Evolutionary conservation across 257 asterid genomes (phyloP), one percentile per base, ranked within the genome.

Genomic region (Przewalskia tangutica): DNA sequence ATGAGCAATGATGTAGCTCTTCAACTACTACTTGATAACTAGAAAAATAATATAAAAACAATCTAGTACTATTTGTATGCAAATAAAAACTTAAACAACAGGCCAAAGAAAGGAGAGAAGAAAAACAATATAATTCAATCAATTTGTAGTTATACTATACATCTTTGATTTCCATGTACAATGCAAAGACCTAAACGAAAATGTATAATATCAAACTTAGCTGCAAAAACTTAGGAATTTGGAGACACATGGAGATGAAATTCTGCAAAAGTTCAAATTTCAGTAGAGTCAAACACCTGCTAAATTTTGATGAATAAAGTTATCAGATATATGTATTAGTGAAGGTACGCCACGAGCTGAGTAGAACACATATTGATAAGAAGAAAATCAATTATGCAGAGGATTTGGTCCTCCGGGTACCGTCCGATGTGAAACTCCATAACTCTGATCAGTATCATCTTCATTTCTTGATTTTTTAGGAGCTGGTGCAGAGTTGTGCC

Each of bases 371-470:
- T 27, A 27, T 27, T 1, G 17, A 36, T 27, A 1, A 23, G 32
- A 27, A 27, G 32, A 5, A 46, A 14, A 34, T 85, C 87, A 88
- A 54, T 91, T 91, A 83, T 91, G 93, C 6, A 91, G 87, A 65
- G 95, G 95, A 77, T 91, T 91, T 9, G 95, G 93, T 46, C 95
- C 95, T 46, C 85, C 95, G 0, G 95, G 95, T 14, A 89, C 89
- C 32, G 6, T 42, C 14, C 87, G 88, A 40, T 56, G 55, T 9
- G 92, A 89, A 3, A 71, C 90, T 65, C 81, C 10, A 40, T 65
- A 89, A 16, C 14, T 79, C 6, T 71, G 23, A 11, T 77, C 70
- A 6, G 9, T 27, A 27, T 27, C 0, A 68, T 62, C 79, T 20
- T 60, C 84, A 13, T 82, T 81, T 76, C 77, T 84, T 44, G 90